A percentile compares a stretch with the other conserved stretches of the same genome.
These are phyloP conservation scores for Globisporangium ultimum DNA, from an alignment of 352 stramenopile species.

Conservation along the genomic window DNA sequence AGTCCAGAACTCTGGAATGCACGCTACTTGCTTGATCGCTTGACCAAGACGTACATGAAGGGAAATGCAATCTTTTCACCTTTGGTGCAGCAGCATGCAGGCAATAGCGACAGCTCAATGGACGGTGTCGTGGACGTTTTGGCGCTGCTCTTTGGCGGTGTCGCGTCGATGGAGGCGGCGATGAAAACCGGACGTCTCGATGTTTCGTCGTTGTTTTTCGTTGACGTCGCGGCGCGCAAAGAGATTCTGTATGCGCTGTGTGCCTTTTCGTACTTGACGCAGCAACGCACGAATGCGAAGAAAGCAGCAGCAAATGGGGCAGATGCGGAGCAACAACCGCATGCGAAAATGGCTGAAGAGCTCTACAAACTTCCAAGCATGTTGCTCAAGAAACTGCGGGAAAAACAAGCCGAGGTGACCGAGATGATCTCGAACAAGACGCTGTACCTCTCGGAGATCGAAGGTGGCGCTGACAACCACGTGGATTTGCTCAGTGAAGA, in stretches of 20 bases:
- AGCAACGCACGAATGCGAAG: constrained; percentile 39
- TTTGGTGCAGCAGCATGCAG: constrained; percentile 28
- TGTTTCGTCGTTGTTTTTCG: constrained; percentile 74
- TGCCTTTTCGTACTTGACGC: constrained; percentile 77
- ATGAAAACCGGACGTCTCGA: constrained; percentile 78
- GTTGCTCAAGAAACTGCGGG: constrained; percentile 57
- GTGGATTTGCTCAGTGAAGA: constrained; percentile 54
- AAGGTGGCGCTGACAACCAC: constrained; percentile 46
- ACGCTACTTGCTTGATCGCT: constrained; percentile 56
- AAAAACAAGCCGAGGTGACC: constrained; percentile 49
- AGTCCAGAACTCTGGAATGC: constrained; percentile 64
- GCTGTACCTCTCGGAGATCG: constrained; percentile 69
- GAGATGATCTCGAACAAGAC: constrained; percentile 63
- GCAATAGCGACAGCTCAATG: constrained; percentile 8
- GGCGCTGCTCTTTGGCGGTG: constrained; percentile 69
- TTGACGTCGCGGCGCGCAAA: constrained; percentile 54
- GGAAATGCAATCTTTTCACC: constrained; percentile 21
- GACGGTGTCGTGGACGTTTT: constrained; percentile 65
- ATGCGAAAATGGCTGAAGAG: constrained; percentile 61
- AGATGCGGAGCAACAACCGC: constrained; percentile 10
- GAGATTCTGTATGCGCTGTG: constrained; percentile 77
- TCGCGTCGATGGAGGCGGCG: constrained; percentile 68
- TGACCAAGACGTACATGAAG: constrained; percentile 64
- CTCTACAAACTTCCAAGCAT: constrained; percentile 59
- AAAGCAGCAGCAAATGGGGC: background rate